These are phyloP conservation scores for Esteya vermicola DNA, from an alignment of 2,329 filamentous ascomycete genomes.

Conservation along the genomic window DNA sequence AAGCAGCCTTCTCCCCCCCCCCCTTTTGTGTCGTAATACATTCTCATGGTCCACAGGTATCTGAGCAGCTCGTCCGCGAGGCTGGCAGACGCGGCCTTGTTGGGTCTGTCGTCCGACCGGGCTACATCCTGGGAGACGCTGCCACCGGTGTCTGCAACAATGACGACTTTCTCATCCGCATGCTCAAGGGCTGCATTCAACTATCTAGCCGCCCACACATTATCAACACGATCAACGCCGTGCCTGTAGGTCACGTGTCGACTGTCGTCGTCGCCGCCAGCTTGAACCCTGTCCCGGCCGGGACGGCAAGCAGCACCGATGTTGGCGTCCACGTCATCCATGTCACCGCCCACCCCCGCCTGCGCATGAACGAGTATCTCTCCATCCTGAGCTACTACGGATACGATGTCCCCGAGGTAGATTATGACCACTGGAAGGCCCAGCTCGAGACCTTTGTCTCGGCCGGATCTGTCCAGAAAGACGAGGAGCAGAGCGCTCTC, in stretches of 20 bases:
- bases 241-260: constrained; percentile 74
- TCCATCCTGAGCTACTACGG: constrained; percentile 56
- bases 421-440: constrained; percentile 55
- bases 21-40: too few relatives aligned
- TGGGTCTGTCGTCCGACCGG: constrained; percentile 66
- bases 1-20: too few relatives aligned
- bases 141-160: constrained; percentile 58
- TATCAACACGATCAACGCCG: constrained; percentile 74
- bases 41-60: too few relatives aligned
- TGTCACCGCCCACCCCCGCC: constrained; percentile 64
- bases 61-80: constrained; percentile 58
- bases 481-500: constrained; percentile 38
- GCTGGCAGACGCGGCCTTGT: constrained; percentile 64
- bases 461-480: constrained; percentile 52
- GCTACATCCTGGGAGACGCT: constrained; percentile 69
- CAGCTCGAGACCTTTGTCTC: too few relatives aligned
- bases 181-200: constrained; percentile 80
- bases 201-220: constrained; percentile 61
- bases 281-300: constrained; percentile 36
- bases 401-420: constrained; percentile 51
- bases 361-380: constrained; percentile 69
- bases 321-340: constrained; percentile 45
- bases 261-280: constrained; percentile 64
- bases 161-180: constrained; percentile 81
- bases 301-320: too few relatives aligned